Evolutionary conservation across 2,329 filamentous ascomycete species (phyloP).

Genomic region (Daldinia sp.): DNA sequence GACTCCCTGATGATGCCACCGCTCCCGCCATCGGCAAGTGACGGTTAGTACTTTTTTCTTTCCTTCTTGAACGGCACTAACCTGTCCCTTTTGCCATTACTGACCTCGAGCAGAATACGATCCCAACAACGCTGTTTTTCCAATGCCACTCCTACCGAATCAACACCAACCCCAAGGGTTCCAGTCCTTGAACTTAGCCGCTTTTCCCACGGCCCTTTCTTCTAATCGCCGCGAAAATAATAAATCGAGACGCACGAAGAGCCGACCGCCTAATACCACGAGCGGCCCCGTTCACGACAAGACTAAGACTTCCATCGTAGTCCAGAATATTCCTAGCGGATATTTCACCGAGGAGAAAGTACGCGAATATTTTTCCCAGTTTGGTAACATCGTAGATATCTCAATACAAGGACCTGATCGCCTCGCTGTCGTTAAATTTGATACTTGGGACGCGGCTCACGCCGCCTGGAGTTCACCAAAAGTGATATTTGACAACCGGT

Average conservation of each 20-base stretch:
- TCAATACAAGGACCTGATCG: slow-evolving; percentile 72
- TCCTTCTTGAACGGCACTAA: background rate
- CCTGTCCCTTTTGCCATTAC: slow-evolving; percentile 9
- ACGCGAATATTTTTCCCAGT: slow-evolving; percentile 74
- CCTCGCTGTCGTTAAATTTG: slow-evolving; percentile 74
- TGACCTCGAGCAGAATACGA: slow-evolving; percentile 60
- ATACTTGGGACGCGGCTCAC: slow-evolving; percentile 70
- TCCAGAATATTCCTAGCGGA: slow-evolving; percentile 80
- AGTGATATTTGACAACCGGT: slow-evolving; percentile 83
- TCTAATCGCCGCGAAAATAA: slow-evolving; percentile 46
- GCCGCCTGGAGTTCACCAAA: slow-evolving; percentile 80
- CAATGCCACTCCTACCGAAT: slow-evolving; percentile 29
- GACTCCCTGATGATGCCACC: slow-evolving; percentile 55
- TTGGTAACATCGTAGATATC: slow-evolving; percentile 71
- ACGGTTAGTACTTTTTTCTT: slow-evolving; percentile 47
- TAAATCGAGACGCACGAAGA: slow-evolving; percentile 50
- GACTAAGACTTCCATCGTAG: slow-evolving; percentile 72
- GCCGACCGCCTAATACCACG: slow-evolving; percentile 68
- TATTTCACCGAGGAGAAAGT: slow-evolving; percentile 72
- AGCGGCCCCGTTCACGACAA: slow-evolving; percentile 69
- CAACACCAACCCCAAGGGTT: slow-evolving; percentile 25
- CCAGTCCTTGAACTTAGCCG: slow-evolving; percentile 28
- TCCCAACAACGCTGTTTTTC: slow-evolving; percentile 58
- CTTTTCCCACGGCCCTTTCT: slow-evolving; percentile 35
- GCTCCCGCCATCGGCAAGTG: slow-evolving; percentile 43